Evolutionary conservation across 257 asterid species (phyloP), one percentile per base, ranked within the genome.

Genomic region (Nicotiana sylvestris): DNA sequence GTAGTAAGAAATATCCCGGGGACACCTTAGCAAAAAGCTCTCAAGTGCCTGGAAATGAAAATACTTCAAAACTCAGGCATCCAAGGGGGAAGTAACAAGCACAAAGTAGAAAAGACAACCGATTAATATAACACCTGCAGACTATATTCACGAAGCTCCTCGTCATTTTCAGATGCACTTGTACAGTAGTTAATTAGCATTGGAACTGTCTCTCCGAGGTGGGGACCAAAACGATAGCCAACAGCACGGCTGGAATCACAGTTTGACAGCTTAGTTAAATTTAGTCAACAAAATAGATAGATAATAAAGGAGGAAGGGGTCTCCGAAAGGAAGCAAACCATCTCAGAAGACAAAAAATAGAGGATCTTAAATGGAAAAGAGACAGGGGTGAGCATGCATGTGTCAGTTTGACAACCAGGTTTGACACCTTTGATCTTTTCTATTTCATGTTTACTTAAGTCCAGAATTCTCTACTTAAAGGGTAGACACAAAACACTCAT

Each of bases 161-260:
- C 99, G 82, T 96, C 98, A 90, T 96, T 96, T 89, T 96, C 99
- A 25, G 99, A 92, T 76, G 99, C 99, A 90, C 91, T 93, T 82
- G 87, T 88, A 86, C 99, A 94, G 86, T 94, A 96, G 89, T 85
- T 89, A 60, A 96, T 90, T 76, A 96, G 87, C 82, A 96, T 84
- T 46, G 98, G 98, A 84, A 96, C 98, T 27, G 98, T 87, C 67
- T 96, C 99, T 87, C 95, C 98, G 72, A 96, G 98, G 87, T 94
- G 97, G 65, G 98, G 94, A 85, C 98, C 99, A 90, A 96, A 96
- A 84, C 98, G 99, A 83, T 96, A 94, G 72, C 99, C 99, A 90
- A 96, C 99, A 84, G 99, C 93, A 85, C 98, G 98, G 85, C 99
- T 96, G 74, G 65, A 81, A 81, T 16, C 64, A 81, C n/a, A 66